Evolutionary conservation across 192 early-diverging fungal species (phyloP).

Genomic region (Piromyces sp.): DNA sequence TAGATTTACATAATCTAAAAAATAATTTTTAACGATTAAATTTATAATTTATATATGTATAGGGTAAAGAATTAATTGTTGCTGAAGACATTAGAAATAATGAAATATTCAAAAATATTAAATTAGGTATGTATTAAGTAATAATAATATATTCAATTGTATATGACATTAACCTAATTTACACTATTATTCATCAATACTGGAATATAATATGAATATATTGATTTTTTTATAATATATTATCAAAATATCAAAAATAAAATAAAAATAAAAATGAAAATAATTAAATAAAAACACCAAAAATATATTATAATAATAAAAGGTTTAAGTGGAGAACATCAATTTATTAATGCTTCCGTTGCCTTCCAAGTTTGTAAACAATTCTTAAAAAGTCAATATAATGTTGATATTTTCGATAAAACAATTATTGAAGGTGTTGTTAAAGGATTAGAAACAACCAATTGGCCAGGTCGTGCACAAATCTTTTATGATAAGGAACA

Average conservation of each 20-base stretch:
- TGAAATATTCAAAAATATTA: background rate
- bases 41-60: conserved; percentile 22
- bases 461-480: conserved; percentile 85
- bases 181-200: no score
- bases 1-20: no score
- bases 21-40: no score
- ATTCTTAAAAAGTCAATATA: conserved; percentile 29
- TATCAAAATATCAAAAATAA: no score
- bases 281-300: no score
- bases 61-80: background rate
- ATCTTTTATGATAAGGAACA: conserved; percentile 24
- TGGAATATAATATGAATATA: no score
- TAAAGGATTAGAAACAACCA: conserved; percentile 41
- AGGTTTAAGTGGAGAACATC: conserved; percentile 71
- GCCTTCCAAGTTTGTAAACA: conserved; percentile 52
- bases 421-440: conserved; percentile 11
- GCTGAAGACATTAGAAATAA: background rate
- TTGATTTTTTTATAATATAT: no score
- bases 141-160: background rate
- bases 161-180: no score
- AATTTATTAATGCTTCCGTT: conserved; percentile 64
- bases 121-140: background rate
- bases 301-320: no score
- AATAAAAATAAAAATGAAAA: no score
- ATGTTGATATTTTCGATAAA: conserved; percentile 6